Evolutionary conservation across 2,329 filamentous ascomycete genomes (phyloP), one percentile per base, ranked within the genome.

Genomic region (Zalaria sp.): DNA sequence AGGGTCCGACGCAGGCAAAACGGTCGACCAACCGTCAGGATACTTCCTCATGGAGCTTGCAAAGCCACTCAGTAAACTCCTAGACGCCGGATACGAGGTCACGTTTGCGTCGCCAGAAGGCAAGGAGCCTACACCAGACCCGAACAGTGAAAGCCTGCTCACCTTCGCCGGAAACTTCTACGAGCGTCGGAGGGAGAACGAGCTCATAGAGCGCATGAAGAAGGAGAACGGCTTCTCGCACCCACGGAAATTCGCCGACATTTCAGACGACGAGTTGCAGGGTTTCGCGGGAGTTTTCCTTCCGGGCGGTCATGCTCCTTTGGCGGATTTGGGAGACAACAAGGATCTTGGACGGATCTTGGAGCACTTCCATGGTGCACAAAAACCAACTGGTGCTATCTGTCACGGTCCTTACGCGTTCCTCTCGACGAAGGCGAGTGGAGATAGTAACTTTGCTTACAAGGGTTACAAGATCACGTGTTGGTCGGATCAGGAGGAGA

Each of bases 381-480:
- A 55, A 3, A 68, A 68, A 46, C 64, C 66, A 0, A 68, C 66
- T 0, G 64, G 63, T 1, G 60, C 58, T 3, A 61, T 68, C n/a
- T 68, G 66, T 34, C 65, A 69, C 41, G 66, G 66, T 1, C 64
- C 65, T 1, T 67, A 62, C 49, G 66, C 64, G 1, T 57, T 68
- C 32, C 43, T 69, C 9, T 63, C 58, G 4, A 68, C 65, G 0
- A 64, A 62, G 47, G 46, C 50, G 10, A 55, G 50, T 1, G 60
- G 57, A 0, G 52, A 54, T 38, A 54, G 56, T 1, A 51, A 55
- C 27, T 68, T 68, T 39, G 61, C 57, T 25, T 69, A 68, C 44
- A 60, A 64, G 35, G 65, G 63, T 10, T 69, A 68, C 45, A 59
- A 62, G 48, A 59, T 69, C 28, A 68, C 64, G 1, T 58, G 56